Base-by-base conservation (phyloP, 2,329 filamentous ascomycete genomes). In the Rhytidhysteron rufulum region DNA sequence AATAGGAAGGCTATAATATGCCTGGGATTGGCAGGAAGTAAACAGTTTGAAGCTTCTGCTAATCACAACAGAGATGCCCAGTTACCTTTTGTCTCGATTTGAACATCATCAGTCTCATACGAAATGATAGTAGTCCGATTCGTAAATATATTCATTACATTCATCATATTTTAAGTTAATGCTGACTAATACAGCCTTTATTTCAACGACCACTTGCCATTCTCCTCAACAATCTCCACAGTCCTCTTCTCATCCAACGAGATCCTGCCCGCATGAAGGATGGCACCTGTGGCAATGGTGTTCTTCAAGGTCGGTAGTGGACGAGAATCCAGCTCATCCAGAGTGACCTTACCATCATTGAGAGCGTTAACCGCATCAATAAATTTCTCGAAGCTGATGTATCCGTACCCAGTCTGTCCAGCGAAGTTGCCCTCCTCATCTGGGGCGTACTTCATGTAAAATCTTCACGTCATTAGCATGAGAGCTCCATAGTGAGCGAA, bases 331-430 rank as follows among this genome's bases (percentile, higher is more conserved):
- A 96, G 74, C 48, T 90, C 83, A 19, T 83, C 82, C 1, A 91
- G 75, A 37, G 79, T 87, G 34, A 83, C 73, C 31, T 76, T 74
- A 17, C 86, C 85, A 21, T 85, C 80, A 58, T 93, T 94, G 39
- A 96, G 73, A 5, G 81, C 79, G 32, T 81, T 81, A 60, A 88
- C 88, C 10, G 85, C 89, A 63, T 96, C 88, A 36, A 96, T 83
- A 66, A 96, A 96, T 70, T 96, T 96, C 72, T 96, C 90, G 58
- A 96, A 90, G 16, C 86, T 93, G 43, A 95, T 80, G 68, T 96
- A 96, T 24, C 90, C 90, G 63, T 96, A 96, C 18, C 90, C 90
- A 5, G 82, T 85, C 71, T 95, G 90, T 25, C 90, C 90, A 40
- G 81, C 83, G 65, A 96, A 96, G 69, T 96, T 94, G 40, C 90